phyloP scores from a whole-genome alignment of 768 basidiomycete genomes.

The Inosperma sp. region DNA sequence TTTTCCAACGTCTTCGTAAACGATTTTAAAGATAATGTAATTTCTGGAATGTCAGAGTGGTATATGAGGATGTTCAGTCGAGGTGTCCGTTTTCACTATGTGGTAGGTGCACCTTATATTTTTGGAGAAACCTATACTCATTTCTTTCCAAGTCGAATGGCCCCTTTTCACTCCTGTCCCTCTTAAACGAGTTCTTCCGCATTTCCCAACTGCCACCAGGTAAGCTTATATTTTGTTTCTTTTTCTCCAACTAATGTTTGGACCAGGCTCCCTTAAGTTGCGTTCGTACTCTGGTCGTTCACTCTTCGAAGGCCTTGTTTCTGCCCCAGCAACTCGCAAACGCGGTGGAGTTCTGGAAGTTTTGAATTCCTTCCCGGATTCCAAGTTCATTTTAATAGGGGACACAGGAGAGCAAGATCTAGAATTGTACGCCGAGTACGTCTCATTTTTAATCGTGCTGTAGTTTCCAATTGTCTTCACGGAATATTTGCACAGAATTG shows the following conservation, averaged over 20 bases:
- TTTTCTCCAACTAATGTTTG: neutral
- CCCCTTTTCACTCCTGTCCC: conserved; percentile 78
- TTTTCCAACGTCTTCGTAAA: conserved; percentile 93
- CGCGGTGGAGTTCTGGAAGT: conserved; percentile 75
- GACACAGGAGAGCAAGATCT: conserved; percentile 95
- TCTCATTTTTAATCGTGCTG: neutral
- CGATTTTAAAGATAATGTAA: conserved; percentile 70
- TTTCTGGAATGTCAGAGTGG: conserved; percentile 82
- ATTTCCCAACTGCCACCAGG: conserved; percentile 67
- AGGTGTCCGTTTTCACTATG: conserved; percentile 84
- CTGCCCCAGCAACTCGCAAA: conserved; percentile 80
- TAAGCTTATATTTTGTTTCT: conserved; percentile 16
- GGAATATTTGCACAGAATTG: conserved; percentile 23
- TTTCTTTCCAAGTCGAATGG: conserved; percentile 85
- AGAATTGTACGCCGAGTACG: conserved; percentile 77
- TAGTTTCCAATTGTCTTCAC: neutral
- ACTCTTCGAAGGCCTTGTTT: conserved; percentile 77
- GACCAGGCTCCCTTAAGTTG: conserved; percentile 66
- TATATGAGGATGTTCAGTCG: conserved; percentile 61
- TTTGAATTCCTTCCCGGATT: conserved; percentile 66
- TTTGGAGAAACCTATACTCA: neutral
- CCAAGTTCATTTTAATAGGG: conserved; percentile 80
- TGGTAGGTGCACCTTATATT: conserved; percentile 48
- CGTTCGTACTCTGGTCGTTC: conserved; percentile 83
- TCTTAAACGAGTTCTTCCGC: conserved; percentile 70